phyloP scores from a whole-genome alignment of 1,284 basidiomycete species.

The Abortiporus biennis region DNA sequence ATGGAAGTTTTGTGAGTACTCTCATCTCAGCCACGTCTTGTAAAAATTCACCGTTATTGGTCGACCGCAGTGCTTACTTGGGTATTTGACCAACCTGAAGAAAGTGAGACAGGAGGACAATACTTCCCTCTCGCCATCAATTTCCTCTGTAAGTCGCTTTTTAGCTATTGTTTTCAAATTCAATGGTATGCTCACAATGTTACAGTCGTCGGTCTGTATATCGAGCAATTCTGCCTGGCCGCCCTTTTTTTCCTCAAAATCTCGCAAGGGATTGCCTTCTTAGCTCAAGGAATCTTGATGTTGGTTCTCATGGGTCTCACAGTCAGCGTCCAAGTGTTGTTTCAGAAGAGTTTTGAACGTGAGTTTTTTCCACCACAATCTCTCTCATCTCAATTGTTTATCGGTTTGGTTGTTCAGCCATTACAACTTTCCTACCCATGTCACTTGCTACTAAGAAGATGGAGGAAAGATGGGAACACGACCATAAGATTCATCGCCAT shows the following conservation, averaged over 20 bases:
- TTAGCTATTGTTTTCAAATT: background rate
- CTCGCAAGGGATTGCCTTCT: conserved; percentile 27
- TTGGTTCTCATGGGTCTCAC: conserved; percentile 56
- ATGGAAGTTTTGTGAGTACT: conserved; percentile 52
- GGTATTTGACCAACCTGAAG: conserved; percentile 51
- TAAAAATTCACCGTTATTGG: background rate
- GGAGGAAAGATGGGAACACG: conserved; percentile 31
- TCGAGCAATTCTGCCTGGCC: conserved; percentile 57
- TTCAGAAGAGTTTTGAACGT: conserved; percentile 5
- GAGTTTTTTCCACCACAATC: conserved; percentile 31
- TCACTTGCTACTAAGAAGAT: conserved; percentile 52
- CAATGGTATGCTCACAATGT: conserved; percentile 2
- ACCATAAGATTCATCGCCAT: conserved; percentile 20
- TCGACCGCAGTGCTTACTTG: conserved; percentile 39
- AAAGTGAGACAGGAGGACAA: conserved; percentile 35
- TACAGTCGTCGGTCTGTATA: conserved; percentile 63
- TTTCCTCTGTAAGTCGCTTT: conserved; percentile 41
- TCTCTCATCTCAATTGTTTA: conserved; percentile 32
- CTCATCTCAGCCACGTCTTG: background rate
- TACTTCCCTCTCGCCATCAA: conserved; percentile 72
- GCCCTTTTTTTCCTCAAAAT: conserved; percentile 65
- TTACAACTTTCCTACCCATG: conserved; percentile 51
- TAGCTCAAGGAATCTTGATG: conserved; percentile 57
- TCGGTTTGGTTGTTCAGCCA: conserved; percentile 26
- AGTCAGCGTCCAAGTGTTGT: conserved; percentile 1